Percentiles rank a stretch among this genome's conserved stretches.
Evolutionary conservation across 352 stramenopile species (phyloP).

Genomic region (Pythium biforme): DNA sequence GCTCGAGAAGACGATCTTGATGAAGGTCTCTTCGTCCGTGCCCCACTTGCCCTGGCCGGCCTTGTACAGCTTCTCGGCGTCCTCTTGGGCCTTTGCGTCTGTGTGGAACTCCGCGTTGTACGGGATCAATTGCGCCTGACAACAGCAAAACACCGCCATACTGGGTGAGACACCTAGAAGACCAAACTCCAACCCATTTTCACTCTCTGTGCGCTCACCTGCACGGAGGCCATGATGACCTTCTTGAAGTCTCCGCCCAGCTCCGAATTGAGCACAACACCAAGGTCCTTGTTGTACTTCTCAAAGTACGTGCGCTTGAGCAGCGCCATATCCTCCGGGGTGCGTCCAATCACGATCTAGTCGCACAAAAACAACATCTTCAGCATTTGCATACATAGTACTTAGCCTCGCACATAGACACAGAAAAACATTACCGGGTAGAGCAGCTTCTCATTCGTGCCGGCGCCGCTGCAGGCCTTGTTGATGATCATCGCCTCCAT

Average conservation of each 20-base stretch:
- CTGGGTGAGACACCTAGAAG: not conserved
- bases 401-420: not conserved
- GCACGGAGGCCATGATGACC: conserved; percentile 57
- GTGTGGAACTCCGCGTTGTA: conserved; percentile 64
- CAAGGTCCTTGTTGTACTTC: conserved; percentile 73
- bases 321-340: conserved; percentile 68
- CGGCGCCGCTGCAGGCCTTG: conserved; percentile 44
- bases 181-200: too few relatives aligned
- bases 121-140: conserved; percentile 14
- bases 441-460: conserved; percentile 64
- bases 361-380: not conserved
- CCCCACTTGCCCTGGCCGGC: conserved; percentile 71
- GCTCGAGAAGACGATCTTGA: conserved; percentile 57
- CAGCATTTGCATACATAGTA: not conserved
- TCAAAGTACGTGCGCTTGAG: conserved; percentile 77
- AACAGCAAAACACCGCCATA: not conserved
- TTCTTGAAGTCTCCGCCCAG: conserved; percentile 70
- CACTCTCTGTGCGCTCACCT: conserved; percentile 18
- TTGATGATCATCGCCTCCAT: conserved; percentile 68
- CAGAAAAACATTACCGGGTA: conserved; percentile 45
- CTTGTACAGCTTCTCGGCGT: conserved; percentile 67
- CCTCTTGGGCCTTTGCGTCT: conserved; percentile 43
- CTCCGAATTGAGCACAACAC: conserved; percentile 59
- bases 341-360: conserved; percentile 69
- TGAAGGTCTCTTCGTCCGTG: conserved; percentile 69